A percentile compares a stretch with the other conserved stretches of the same genome.
phyloP scores from a whole-genome alignment of 1,139 yeast genomes.

The Meyerozyma athensensis region DNA sequence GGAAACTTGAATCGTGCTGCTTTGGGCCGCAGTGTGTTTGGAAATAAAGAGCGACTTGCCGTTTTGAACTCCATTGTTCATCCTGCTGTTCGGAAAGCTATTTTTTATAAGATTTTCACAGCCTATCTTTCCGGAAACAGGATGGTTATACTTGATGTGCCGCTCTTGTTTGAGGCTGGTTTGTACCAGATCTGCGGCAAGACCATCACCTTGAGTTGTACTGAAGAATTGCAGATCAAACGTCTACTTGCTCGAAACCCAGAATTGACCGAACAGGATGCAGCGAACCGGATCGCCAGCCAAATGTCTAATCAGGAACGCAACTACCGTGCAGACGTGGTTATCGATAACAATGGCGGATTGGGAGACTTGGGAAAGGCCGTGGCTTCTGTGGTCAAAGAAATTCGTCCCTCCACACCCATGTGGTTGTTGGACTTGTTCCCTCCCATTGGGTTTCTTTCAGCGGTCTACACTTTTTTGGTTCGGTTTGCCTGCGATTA shows the following conservation, averaged over 20 bases:
- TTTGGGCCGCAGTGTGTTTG: slow-evolving; percentile 77
- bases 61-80: slow-evolving; percentile 76
- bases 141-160: slow-evolving; percentile 81
- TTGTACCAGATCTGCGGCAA: slow-evolving; percentile 69
- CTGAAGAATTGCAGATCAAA: slow-evolving; percentile 50
- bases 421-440: slow-evolving; percentile 59
- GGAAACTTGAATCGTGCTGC: slow-evolving; percentile 61
- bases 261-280: slow-evolving; percentile 62
- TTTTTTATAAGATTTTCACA: slow-evolving; percentile 49
- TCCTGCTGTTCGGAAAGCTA: slow-evolving; percentile 77
- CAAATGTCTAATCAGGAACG: slow-evolving; percentile 70
- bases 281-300: slow-evolving; percentile 63
- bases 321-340: slow-evolving; percentile 55
- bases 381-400: slow-evolving; percentile 42
- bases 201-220: slow-evolving; percentile 65
- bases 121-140: slow-evolving; percentile 50
- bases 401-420: slow-evolving; percentile 45
- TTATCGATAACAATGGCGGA: slow-evolving; percentile 56
- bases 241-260: slow-evolving; percentile 66
- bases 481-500: slow-evolving; percentile 1
- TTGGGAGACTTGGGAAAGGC: slow-evolving; percentile 43
- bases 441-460: slow-evolving; percentile 46
- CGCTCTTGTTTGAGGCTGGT: slow-evolving; percentile 78
- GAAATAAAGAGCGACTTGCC: slow-evolving; percentile 49
- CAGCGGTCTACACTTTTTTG: slow-evolving; percentile 21